Evolutionary conservation across 2,329 filamentous ascomycete genomes (phyloP).

Genomic region (Dendrostoma leiphaemia): DNA sequence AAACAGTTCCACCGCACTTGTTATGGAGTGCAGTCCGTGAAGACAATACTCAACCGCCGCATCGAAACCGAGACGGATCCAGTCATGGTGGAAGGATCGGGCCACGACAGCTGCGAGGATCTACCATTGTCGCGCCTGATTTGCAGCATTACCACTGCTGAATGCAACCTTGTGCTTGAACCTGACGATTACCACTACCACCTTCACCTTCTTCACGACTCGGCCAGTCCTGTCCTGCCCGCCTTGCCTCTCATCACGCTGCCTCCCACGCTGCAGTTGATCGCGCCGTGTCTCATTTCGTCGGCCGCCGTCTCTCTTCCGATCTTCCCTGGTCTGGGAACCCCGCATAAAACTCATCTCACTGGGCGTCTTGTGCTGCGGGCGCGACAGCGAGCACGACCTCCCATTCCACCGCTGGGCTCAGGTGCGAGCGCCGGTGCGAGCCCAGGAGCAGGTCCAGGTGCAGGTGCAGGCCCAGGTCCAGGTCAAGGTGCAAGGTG

Average conservation of each 20-base stretch:
- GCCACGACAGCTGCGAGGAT: background rate
- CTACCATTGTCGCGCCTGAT: background rate
- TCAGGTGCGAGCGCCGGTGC: too few species aligned
- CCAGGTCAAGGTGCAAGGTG: background rate
- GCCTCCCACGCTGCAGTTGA: background rate
- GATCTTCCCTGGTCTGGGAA: background rate
- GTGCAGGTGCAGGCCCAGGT: constrained; percentile 3
- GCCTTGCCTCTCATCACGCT: background rate
- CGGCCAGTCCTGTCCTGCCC: too few species aligned
- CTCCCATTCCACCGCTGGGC: background rate
- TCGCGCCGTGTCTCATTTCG: background rate
- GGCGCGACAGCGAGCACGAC: background rate
- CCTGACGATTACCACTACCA: too few species aligned
- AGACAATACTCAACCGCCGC: too few species aligned
- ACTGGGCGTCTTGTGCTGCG: background rate
- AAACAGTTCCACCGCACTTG: too few species aligned
- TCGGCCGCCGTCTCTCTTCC: too few species aligned
- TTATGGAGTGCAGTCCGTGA: background rate
- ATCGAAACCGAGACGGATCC: background rate
- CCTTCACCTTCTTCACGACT: too few species aligned
- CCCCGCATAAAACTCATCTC: background rate
- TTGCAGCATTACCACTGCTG: background rate
- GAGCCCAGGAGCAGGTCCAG: background rate
- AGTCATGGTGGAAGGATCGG: background rate
- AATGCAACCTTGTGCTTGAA: too few species aligned